Conservation (phyloP, 2,329 filamentous ascomycete genomes). For the Aspergillus novofumigatus region DNA sequence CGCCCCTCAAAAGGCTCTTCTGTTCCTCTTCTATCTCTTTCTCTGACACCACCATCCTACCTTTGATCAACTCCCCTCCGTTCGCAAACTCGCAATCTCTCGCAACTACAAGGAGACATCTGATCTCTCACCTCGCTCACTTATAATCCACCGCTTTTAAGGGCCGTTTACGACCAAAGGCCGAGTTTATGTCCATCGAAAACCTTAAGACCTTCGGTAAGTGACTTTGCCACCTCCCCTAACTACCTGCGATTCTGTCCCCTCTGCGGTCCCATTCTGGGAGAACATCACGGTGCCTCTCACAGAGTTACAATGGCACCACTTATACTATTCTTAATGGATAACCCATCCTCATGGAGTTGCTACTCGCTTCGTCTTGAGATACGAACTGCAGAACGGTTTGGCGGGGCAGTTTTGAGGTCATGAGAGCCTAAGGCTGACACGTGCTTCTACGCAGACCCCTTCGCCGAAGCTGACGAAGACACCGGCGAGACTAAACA, state of each 20-base stretch:
- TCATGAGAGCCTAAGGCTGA: slow-evolving; percentile 29
- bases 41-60: slow-evolving; percentile 16
- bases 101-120: slow-evolving; percentile 26
- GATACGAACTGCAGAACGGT: slow-evolving; percentile 8
- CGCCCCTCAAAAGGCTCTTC: slow-evolving; percentile 37
- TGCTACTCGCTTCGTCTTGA: slow-evolving; percentile 1
- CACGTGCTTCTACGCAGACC: slow-evolving; percentile 60
- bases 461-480: slow-evolving; percentile 99
- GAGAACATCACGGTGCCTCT: not conserved
- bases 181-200: slow-evolving; percentile 98
- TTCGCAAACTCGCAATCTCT: slow-evolving; percentile 18
- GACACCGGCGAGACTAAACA: slow-evolving; percentile 93
- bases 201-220: slow-evolving; percentile 94
- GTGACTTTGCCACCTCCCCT: slow-evolving; percentile 40
- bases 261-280: not conserved
- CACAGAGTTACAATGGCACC: not conserved
- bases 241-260: not conserved
- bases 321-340: not conserved
- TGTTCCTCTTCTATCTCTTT: slow-evolving; percentile 23
- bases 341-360: not conserved
- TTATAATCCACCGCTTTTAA: slow-evolving; percentile 38
- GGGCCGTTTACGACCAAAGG: slow-evolving; percentile 55
- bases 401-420: slow-evolving; percentile 36
- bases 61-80: not conserved
- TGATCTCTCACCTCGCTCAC: slow-evolving; percentile 27